These are phyloP conservation scores for Nothophaeocryptopus gaeumannii DNA, from an alignment of 2,329 filamentous ascomycete genomes.

Conservation along the genomic window DNA sequence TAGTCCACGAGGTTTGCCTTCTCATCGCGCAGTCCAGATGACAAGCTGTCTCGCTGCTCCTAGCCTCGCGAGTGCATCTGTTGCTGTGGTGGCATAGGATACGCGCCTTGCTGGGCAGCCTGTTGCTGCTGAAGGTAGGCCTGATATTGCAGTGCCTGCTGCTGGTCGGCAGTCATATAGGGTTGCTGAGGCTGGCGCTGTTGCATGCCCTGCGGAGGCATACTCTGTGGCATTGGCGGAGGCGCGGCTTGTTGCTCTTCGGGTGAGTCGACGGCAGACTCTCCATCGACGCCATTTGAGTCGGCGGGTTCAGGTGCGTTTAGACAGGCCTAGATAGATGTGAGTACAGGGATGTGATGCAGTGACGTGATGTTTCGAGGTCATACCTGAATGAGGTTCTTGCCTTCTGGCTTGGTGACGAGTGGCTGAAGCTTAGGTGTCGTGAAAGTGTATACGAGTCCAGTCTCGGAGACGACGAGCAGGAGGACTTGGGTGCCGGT, in stretches of 20 bases:
- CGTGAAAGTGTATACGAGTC: slow-evolving; percentile 96
- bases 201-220: slow-evolving; percentile 33
- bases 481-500: slow-evolving; percentile 97
- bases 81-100: slow-evolving; percentile 38
- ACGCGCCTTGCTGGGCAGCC: slow-evolving; percentile 34
- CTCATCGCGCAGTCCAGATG: slow-evolving; percentile 1
- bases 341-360: slow-evolving; percentile 17
- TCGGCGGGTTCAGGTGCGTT: slow-evolving; percentile 91
- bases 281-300: slow-evolving; percentile 57
- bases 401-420: slow-evolving; percentile 97
- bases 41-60: slow-evolving; percentile 7
- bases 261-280: slow-evolving; percentile 71
- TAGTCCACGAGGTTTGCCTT: slow-evolving; percentile 5
- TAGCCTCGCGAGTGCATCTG: slow-evolving; percentile 32
- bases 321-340: slow-evolving; percentile 71
- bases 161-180: slow-evolving; percentile 40
- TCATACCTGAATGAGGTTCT: slow-evolving; percentile 93
- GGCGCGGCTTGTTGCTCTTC: slow-evolving; percentile 75
- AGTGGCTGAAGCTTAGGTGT: slow-evolving; percentile 97
- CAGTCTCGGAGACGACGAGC: slow-evolving; percentile 94
- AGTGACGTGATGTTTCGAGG: slow-evolving; percentile 7
- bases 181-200: slow-evolving; percentile 29
- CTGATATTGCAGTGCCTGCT: slow-evolving; percentile 40
- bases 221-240: slow-evolving; percentile 34
- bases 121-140: slow-evolving; percentile 40